Evolutionary conservation across 257 asterid genomes (phyloP).

Genomic region (Solanum paucissectum): DNA sequence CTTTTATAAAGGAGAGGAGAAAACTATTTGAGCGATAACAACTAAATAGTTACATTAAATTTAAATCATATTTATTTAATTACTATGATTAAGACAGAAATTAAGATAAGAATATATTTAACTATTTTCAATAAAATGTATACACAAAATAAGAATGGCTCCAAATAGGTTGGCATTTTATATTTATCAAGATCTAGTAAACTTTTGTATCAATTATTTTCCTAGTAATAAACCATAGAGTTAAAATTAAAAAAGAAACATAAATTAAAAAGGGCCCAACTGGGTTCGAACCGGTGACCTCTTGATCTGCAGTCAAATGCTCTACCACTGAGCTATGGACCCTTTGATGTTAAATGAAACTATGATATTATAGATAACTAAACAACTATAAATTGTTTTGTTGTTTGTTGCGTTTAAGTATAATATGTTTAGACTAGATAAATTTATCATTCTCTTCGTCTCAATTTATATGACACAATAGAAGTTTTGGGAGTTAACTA

Average conservation of each 20-base stretch:
- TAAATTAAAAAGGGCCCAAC: conserved; percentile 19
- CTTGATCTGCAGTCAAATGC: conserved; percentile 58
- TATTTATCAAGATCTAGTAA: neutral
- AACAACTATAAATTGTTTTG: no score
- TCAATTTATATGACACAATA: no score
- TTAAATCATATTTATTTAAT: no score
- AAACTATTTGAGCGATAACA: neutral
- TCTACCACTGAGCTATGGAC: conserved; percentile 90
- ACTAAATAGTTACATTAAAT: no score
- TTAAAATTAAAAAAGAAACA: neutral
- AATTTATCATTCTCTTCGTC: no score
- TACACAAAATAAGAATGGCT: neutral
- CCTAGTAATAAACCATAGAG: neutral
- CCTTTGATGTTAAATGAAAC: neutral
- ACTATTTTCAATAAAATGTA: no score
- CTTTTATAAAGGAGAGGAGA: rapidly evolving
- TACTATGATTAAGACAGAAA: no score
- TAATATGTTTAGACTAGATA: no score
- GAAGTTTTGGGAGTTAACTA: no score
- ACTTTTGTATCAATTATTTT: neutral
- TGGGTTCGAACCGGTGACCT: conserved; percentile 37
- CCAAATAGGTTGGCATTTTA: neutral
- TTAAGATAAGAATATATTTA: neutral
- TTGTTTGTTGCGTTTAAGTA: no score
- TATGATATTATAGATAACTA: rapidly evolving